phyloP scores from a whole-genome alignment of 768 basidiomycete genomes.

The Termitomyces bulborhizus region DNA sequence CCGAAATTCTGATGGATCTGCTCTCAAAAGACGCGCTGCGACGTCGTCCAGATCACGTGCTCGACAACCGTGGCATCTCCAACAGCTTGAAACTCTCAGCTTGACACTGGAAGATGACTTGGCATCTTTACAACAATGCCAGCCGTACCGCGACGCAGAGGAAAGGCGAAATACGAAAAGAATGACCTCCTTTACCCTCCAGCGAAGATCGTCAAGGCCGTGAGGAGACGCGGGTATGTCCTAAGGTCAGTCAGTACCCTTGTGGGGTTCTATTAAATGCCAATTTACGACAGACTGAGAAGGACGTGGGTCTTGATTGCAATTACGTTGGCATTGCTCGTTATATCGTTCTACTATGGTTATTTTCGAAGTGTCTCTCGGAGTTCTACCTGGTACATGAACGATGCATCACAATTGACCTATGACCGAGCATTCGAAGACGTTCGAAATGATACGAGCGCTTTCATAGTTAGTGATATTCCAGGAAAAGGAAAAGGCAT shows the following conservation, averaged over 20 bases:
- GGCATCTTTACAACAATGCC: constrained; percentile 5
- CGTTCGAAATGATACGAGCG: neutral
- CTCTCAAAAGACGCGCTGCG: neutral
- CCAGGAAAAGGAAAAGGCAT: constrained; percentile 52
- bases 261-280: neutral
- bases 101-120: neutral
- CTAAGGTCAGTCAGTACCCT: neutral
- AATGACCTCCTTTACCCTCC: constrained; percentile 7
- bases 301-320: neutral
- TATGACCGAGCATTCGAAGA: neutral
- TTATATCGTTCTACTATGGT: neutral
- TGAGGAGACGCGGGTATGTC: neutral
- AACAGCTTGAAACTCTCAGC: neutral
- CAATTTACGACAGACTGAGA: neutral
- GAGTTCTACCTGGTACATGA: neutral
- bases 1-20: neutral
- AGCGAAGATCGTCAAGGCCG: constrained; percentile 1
- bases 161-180: constrained; percentile 9
- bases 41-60: neutral
- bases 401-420: neutral
- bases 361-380: neutral
- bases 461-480: constrained; percentile 39
- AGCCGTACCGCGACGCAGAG: constrained; percentile 4
- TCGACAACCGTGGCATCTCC: neutral
- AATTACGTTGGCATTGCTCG: neutral